phyloP scores from a whole-genome alignment of 2,329 filamentous ascomycete species.

The Tolypocladium tundrense region DNA sequence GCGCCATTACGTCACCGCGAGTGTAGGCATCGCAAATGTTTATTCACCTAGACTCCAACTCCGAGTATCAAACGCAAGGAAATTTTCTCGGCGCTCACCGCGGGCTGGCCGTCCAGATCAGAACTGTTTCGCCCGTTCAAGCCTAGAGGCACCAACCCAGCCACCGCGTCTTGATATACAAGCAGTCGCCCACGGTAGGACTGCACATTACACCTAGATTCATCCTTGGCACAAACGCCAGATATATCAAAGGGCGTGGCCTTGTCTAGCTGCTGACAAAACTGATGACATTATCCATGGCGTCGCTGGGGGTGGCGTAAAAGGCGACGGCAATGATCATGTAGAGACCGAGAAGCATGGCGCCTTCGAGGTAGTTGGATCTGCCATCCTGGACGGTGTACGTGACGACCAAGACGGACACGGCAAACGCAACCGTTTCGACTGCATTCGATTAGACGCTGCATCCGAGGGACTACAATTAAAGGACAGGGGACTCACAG shows the following conservation, averaged over 20 bases:
- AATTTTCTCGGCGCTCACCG: too few relatives aligned
- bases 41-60: too few relatives aligned
- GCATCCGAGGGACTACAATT: too few relatives aligned
- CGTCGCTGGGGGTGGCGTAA: conserved; percentile 41
- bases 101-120: too few relatives aligned
- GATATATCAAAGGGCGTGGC: background rate
- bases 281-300: conserved; percentile 26
- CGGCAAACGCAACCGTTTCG: conserved; percentile 67
- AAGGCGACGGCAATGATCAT: conserved; percentile 52
- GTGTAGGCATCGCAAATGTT: too few relatives aligned
- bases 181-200: background rate
- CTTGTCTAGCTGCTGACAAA: background rate
- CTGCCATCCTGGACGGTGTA: conserved; percentile 73
- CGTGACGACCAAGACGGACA: conserved; percentile 65
- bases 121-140: too few relatives aligned
- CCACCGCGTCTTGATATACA: background rate
- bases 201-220: background rate
- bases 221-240: background rate
- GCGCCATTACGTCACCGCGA: too few relatives aligned
- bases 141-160: too few relatives aligned
- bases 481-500: conserved; percentile 17
- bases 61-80: too few relatives aligned
- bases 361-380: conserved; percentile 75
- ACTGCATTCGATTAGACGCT: conserved; percentile 26
- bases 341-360: conserved; percentile 50